These are phyloP conservation scores for Fusarium begoniae DNA, from an alignment of 2,329 filamentous ascomycete species.

Conservation along the genomic window DNA sequence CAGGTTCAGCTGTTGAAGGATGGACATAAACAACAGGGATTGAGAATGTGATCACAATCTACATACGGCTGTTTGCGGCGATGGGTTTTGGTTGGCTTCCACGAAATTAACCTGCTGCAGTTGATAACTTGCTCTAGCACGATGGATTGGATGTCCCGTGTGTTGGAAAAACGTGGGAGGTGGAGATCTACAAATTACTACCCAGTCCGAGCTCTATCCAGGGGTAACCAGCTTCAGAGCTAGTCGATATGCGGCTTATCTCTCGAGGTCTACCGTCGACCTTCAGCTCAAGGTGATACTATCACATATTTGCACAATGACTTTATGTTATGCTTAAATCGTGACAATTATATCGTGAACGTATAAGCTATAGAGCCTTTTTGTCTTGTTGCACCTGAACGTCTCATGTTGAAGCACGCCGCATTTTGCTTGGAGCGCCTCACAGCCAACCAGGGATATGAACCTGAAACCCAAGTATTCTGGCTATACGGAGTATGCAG, in stretches of 20 bases:
- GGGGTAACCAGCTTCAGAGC: conserved; percentile 14
- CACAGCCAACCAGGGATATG: conserved; percentile 12
- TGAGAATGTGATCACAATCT: background rate
- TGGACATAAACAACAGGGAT: conserved; percentile 7
- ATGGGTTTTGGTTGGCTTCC: conserved; percentile 2
- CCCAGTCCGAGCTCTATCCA: conserved; percentile 29
- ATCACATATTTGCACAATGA: background rate
- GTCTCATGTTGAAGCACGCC: conserved; percentile 14
- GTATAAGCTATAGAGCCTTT: background rate
- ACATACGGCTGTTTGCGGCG: conserved; percentile 6
- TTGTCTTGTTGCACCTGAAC: background rate
- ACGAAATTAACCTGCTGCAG: conserved; percentile 22
- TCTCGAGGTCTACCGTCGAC: background rate
- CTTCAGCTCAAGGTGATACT: background rate
- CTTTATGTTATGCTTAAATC: background rate
- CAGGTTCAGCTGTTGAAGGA: background rate
- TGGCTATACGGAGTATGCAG: background rate
- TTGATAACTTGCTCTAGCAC: conserved; percentile 1
- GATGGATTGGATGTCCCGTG: conserved; percentile 16
- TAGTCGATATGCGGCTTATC: conserved; percentile 20
- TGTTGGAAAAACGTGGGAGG: conserved; percentile 25
- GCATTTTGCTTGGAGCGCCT: conserved; percentile 19
- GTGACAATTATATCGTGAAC: background rate
- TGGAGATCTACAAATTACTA: conserved; percentile 29
- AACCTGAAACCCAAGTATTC: conserved; percentile 25